These are phyloP conservation scores for Gautieria morchelliformis DNA, from an alignment of 768 basidiomycete species.

Conservation along the genomic window DNA sequence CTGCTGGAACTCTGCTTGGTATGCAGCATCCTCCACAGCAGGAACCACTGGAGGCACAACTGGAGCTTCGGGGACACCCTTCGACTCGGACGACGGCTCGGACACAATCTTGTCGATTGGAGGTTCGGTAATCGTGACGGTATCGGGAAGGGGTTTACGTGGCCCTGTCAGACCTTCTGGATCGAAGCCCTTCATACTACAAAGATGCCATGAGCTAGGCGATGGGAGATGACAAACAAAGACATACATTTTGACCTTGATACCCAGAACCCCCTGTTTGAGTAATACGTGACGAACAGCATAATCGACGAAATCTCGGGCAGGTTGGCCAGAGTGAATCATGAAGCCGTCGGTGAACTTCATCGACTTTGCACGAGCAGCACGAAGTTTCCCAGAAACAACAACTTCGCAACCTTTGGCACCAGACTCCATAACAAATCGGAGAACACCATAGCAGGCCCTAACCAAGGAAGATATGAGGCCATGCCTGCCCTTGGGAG, in stretches of 20 bases:
- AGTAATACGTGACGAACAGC: constrained; percentile 97
- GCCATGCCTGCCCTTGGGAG: neutral
- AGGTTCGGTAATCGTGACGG: constrained; percentile 82
- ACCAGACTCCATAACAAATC: constrained; percentile 99
- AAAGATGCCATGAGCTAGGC: constrained; percentile 11
- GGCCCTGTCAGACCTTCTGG: constrained; percentile 87
- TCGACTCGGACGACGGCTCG: constrained; percentile 85
- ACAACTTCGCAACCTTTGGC: constrained; percentile 99
- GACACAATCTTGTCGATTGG: constrained; percentile 84
- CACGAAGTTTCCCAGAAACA: constrained; percentile 98
- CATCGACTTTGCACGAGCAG: constrained; percentile 99
- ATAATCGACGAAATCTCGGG: constrained; percentile 91
- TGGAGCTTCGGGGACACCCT: constrained; percentile 42
- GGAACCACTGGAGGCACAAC: constrained; percentile 41
- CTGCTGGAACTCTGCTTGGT: constrained; percentile 5
- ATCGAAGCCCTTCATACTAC: constrained; percentile 93
- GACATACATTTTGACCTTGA: constrained; percentile 97
- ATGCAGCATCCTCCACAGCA: constrained; percentile 39
- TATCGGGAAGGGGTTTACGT: constrained; percentile 89
- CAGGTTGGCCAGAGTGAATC: constrained; percentile 98
- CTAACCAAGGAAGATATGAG: constrained; percentile 26
- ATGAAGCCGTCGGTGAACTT: constrained; percentile 99
- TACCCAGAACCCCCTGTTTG: constrained; percentile 97
- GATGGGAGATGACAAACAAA: neutral
- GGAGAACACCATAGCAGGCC: constrained; percentile 99